Percentiles rank a stretch among this genome's conserved stretches.
These are phyloP conservation scores for Sclerotinia spermophila DNA, from an alignment of 2,329 filamentous ascomycete species.

Conservation along the genomic window DNA sequence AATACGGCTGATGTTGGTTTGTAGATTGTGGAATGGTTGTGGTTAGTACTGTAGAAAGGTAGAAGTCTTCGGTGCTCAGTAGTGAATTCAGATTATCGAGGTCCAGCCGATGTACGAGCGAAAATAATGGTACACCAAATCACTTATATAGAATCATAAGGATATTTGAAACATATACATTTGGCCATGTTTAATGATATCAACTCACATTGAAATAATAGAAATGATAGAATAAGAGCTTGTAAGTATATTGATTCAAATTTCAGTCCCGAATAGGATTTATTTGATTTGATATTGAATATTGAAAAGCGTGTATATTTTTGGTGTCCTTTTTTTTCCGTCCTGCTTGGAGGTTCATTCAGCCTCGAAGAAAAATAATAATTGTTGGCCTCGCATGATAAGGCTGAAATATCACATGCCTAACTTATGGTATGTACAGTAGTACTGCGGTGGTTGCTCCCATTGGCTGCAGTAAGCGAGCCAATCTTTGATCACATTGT, in stretches of 20 bases:
- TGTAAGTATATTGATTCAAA: neutral
- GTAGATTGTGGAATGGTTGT: neutral
- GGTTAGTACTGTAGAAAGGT: neutral
- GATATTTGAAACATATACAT: neutral
- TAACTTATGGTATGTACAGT: neutral
- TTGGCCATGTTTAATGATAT: neutral
- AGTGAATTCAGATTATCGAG: neutral
- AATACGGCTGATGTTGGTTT: neutral
- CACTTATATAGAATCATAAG: neutral
- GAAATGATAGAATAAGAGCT: neutral
- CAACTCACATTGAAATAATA: accelerated
- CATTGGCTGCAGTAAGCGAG: neutral
- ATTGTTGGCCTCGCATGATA: neutral
- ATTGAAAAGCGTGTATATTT: neutral
- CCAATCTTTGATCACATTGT: neutral
- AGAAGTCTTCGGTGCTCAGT: neutral
- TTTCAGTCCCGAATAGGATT: neutral
- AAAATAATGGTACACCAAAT: neutral
- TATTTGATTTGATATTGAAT: neutral
- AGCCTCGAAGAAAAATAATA: conserved; percentile 1
- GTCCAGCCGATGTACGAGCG: neutral
- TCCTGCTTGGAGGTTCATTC: neutral
- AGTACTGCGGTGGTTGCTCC: neutral
- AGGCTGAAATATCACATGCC: conserved; percentile 10
- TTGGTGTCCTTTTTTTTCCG: neutral